Evolutionary conservation across 257 asterid genomes (phyloP), one percentile per base, ranked within the genome.

Genomic region (Catharanthus roseus): DNA sequence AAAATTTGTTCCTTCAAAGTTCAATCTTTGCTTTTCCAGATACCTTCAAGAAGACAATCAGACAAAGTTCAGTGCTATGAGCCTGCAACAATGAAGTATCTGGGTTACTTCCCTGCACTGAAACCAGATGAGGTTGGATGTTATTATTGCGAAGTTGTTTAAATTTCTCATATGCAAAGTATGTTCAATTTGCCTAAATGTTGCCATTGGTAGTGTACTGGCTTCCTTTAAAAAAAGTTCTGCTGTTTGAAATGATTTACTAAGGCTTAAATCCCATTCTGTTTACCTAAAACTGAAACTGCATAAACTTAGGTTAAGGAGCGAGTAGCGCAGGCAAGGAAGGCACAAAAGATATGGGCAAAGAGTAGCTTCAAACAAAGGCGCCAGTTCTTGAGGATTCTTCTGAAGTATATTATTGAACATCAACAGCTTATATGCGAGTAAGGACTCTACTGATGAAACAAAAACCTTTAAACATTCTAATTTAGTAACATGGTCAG

Each of bases 41-140:
- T 91, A 71, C 99, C 99, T 78, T 95, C 99, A 19, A 88, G 99
- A 78, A 85, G 99, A 71, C 99, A 89, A 77, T 81, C 92, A 6
- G 99, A 95, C 82, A 95, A 80, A 87, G 99, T 95, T 80, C 95
- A 84, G 78, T 95, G 99, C 87, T 95, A 95, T 82, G 99, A 95
- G 80, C 99, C 99, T 75, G 97, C 99, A 75, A 95, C 99, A 60
- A 91, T 95, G 97, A 91, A 95, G 71, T 95, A 89, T 82, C 88
- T 95, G 65, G 97, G 97, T 64, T 88, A 45, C 83, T 85, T 82
- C 78, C 95, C 97, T 49, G 97, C 97, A 28, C 70, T 95, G 84
- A 82, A 91, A 74, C 86, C 96, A 74, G 97, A 89, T 61, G 99
- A 91, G 93, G 99, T 95, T 76, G 49, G 81, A 64, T 50, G 51